Percentiles rank a stretch among this genome's conserved stretches.
phyloP scores from a whole-genome alignment of 345 rosid genomes.

The Moringa oleifera region DNA sequence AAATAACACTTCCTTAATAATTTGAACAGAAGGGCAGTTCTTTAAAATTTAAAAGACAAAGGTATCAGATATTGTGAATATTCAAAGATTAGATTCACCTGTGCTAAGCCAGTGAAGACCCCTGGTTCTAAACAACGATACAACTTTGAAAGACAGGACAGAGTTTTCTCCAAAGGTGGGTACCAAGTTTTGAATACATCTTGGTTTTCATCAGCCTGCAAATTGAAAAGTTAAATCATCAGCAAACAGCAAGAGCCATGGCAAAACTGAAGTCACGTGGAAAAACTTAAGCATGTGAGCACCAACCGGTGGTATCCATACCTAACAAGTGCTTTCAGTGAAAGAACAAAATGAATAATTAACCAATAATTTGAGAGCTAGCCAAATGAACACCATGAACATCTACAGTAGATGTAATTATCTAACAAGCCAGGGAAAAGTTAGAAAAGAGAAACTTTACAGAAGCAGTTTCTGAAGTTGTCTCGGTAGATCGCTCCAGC shows the following conservation, averaged over 20 bases:
- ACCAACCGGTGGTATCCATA: neutral
- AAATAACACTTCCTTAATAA: conserved; percentile 16
- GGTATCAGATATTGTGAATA: conserved; percentile 2
- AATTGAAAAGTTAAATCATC: conserved; percentile 8
- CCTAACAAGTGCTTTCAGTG: neutral
- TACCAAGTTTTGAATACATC: conserved; percentile 83
- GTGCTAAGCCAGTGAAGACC: conserved; percentile 95
- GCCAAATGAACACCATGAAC: conserved; percentile 6
- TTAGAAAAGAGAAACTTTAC: conserved; percentile 22
- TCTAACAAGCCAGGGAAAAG: conserved; percentile 1
- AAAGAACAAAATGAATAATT: neutral
- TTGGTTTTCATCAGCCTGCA: conserved; percentile 59
- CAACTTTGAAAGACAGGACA: conserved; percentile 87
- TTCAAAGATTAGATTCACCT: conserved; percentile 44
- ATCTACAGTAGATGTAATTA: neutral
- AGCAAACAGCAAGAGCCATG: conserved; percentile 13
- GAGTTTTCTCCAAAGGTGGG: conserved; percentile 89
- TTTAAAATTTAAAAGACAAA: conserved; percentile 1
- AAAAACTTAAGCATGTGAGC: neutral
- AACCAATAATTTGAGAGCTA: neutral
- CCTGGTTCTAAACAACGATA: conserved; percentile 80
- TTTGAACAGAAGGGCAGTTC: neutral
- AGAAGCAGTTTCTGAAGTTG: conserved; percentile 41
- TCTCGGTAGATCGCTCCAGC: conserved; percentile 57
- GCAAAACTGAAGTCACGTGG: neutral